Evolutionary conservation across 352 stramenopile genomes (phyloP), one percentile per base, ranked within the genome.

Genomic region (Hyphochytrium catenoides): DNA sequence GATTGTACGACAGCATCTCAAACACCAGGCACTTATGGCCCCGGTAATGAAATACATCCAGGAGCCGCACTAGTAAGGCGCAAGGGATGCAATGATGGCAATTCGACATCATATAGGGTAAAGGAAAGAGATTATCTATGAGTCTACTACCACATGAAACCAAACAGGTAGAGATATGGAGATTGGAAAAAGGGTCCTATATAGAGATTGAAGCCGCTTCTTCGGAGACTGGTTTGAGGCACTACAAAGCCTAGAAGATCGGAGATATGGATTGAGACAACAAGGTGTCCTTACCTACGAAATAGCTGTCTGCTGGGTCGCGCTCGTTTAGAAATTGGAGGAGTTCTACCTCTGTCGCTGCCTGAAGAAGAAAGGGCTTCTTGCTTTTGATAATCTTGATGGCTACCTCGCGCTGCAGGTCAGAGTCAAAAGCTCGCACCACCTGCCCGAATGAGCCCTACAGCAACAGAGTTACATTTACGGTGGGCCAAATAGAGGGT

Each of bases 371-470:
- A 49, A 98, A 98, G 31, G 87, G 75, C 47, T 89, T 90, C 44
- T 94, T 93, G 50, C 83, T 95, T 62, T 98, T 96, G 36, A 99
- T 93, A 41, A 99, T 94, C 59, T 98, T 97, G 48, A 96, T 93
- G 6, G 86, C 86, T n/a, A 97, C 85, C n/a, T 90, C 51, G 27
- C 62, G 41, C 2, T 74, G 54, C 1, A 64, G 87, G 40, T 67
- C 36, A 6, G 62, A 57, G 44, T 86, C 71, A 4, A 63, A n/a
- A 6, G 59, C 68, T 42, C 79, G 60, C 26, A 79, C 54, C 6
- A 86, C 71, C 43, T 77, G 60, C 15, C 71, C 71, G 41, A 84
- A 86, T 3, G 71, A 75, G 9, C 71, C 71, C 67, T 54, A 39
- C 11, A 8, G 25, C 1, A 4, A 12, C 14, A 35, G n/a, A n/a